phyloP scores from a whole-genome alignment of 192 early-diverging fungal genomes.

The Entomortierella lignicola region DNA sequence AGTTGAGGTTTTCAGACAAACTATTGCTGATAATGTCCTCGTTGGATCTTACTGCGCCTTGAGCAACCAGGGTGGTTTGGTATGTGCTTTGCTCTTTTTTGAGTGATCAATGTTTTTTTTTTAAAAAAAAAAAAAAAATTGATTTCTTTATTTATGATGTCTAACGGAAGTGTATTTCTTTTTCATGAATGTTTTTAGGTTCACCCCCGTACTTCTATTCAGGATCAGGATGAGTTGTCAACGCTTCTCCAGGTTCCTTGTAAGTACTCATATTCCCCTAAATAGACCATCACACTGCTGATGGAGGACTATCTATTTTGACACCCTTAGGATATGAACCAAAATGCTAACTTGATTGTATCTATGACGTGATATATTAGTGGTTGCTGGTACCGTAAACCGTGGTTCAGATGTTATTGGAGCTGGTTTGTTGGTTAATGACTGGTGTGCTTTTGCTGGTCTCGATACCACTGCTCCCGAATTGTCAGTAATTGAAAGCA shows the following conservation, averaged over 20 bases:
- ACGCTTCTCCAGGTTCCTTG: constrained; percentile 97
- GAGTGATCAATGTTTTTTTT: too few relatives aligned
- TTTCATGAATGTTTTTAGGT: too few relatives aligned
- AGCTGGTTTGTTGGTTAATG: constrained; percentile 97
- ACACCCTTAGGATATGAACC: too few relatives aligned
- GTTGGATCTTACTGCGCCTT: constrained; percentile 96
- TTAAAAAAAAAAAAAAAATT: too few relatives aligned
- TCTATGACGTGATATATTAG: constrained; percentile 7
- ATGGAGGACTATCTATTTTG: too few relatives aligned
- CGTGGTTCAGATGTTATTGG: constrained; percentile 98
- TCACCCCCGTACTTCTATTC: constrained; percentile 93
- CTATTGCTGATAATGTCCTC: constrained; percentile 96
- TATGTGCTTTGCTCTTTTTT: constrained; percentile 37
- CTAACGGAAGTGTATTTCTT: too few relatives aligned
- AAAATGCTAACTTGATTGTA: constrained; percentile 45
- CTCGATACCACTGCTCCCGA: constrained; percentile 97
- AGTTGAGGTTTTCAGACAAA: constrained; percentile 99
- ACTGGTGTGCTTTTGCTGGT: constrained; percentile 98
- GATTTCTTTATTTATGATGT: too few relatives aligned
- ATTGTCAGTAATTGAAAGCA: constrained; percentile 95
- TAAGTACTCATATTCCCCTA: constrained; percentile 22
- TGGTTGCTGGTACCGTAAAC: constrained; percentile 95
- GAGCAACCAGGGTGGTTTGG: constrained; percentile 97
- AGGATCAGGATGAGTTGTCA: constrained; percentile 98
- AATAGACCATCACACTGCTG: too few relatives aligned